Evolutionary conservation across 2,329 filamentous ascomycete species (phyloP).

Genomic region (Apiospora phragmitis): DNA sequence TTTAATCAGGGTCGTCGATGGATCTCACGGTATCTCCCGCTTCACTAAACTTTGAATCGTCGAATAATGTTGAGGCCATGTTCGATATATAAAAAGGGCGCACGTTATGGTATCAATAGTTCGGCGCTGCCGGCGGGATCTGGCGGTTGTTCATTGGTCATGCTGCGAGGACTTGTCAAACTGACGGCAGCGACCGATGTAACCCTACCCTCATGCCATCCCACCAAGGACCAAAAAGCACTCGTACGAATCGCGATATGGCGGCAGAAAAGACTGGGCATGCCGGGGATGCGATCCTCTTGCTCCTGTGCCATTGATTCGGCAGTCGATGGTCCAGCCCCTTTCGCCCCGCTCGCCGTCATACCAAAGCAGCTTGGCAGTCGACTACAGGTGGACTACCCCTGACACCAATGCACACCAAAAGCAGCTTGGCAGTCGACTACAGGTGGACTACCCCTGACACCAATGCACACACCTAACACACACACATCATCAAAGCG

Average conservation of each 20-base stretch:
- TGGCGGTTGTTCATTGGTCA: not conserved
- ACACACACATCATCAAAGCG: not conserved
- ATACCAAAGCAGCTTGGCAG: not conserved
- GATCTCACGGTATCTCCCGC: not conserved
- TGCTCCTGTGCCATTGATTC: not conserved
- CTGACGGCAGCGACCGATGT: not conserved
- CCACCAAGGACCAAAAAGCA: not conserved
- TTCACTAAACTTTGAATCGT: not conserved
- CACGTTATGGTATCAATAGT: not conserved
- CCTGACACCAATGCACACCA: not conserved
- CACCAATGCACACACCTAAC: not conserved
- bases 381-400: not conserved
- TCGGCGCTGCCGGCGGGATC: not conserved
- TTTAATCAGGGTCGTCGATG: not conserved
- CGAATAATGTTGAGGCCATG: not conserved
- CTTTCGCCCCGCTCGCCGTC: not conserved
- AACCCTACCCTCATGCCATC: not conserved
- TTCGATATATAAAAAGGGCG: not conserved
- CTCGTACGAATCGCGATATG: slow-evolving; percentile 5
- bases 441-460: not conserved
- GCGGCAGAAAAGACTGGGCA: not conserved
- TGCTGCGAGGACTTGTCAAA: too few species aligned
- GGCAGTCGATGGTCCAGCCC: not conserved
- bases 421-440: not conserved
- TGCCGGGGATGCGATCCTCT: not conserved